Percentiles rank a stretch among this genome's conserved stretches.
Evolutionary conservation across 495 filamentous ascomycete genomes (phyloP).

Genomic region (Filosporella fistucella): DNA sequence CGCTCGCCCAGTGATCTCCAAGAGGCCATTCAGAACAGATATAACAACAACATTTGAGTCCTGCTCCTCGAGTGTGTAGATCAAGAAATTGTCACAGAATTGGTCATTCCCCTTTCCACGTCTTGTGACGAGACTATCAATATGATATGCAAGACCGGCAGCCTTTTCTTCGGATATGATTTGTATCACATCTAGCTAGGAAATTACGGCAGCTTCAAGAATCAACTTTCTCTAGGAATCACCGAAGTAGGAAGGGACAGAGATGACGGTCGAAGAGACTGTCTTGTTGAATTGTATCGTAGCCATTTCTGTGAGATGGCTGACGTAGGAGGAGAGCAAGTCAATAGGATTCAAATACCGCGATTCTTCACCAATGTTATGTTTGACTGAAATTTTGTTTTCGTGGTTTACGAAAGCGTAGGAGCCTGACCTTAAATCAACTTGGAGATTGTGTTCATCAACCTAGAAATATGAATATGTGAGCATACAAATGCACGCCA

Average conservation of each 20-base stretch:
- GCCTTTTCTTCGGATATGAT: not conserved
- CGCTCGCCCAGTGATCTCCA: not conserved
- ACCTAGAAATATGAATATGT: not conserved
- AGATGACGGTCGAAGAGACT: not conserved
- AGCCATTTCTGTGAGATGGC: not conserved
- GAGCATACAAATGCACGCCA: no score
- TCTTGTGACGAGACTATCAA: not conserved
- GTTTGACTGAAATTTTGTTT: not conserved
- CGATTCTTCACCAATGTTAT: not conserved
- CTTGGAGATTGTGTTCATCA: not conserved
- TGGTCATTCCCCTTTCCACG: not conserved
- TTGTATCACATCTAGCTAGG: not conserved
- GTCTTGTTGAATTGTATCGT: not conserved
- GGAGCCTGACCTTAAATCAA: not conserved
- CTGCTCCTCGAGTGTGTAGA: not conserved
- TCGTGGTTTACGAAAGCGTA: not conserved
- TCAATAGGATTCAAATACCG: not conserved
- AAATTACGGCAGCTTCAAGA: not conserved
- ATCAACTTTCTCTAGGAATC: not conserved
- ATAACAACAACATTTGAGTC: not conserved
- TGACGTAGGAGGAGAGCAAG: not conserved
- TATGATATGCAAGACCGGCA: not conserved
- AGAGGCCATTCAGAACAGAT: not conserved
- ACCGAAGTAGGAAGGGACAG: not conserved
- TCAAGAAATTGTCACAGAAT: not conserved